These are phyloP conservation scores for Ganoderma boninense DNA, from an alignment of 1,284 basidiomycete genomes.

Conservation along the genomic window DNA sequence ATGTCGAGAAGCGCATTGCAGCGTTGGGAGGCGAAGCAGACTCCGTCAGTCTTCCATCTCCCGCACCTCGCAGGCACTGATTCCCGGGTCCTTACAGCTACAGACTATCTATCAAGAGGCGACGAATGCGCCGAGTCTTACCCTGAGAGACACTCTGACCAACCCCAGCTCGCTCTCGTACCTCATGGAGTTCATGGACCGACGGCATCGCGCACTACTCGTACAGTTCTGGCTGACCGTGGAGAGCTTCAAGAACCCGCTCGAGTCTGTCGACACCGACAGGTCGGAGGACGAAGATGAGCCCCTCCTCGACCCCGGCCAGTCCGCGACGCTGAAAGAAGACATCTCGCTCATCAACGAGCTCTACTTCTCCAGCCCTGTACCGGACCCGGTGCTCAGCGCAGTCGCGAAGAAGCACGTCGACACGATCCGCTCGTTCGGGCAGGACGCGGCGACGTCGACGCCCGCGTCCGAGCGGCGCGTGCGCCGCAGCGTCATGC, in stretches of 20 bases:
- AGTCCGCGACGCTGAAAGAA: constrained; percentile 74
- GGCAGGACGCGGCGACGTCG: constrained; percentile 54
- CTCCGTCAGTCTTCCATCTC: constrained; percentile 52
- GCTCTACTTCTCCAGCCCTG: constrained; percentile 79
- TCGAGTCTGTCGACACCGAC: constrained; percentile 83
- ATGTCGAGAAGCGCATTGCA: constrained; percentile 86
- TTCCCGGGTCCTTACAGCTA: constrained; percentile 26
- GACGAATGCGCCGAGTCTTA: constrained; percentile 39
- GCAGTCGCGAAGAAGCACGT: constrained; percentile 77
- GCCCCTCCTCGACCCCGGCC: constrained; percentile 64
- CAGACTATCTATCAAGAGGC: constrained; percentile 40
- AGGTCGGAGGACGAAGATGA: constrained; percentile 75
- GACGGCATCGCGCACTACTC: constrained; percentile 82
- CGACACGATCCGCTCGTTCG: constrained; percentile 75
- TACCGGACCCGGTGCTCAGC: constrained; percentile 65
- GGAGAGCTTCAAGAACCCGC: constrained; percentile 96
- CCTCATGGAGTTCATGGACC: constrained; percentile 98
- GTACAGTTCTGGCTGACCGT: constrained; percentile 98
- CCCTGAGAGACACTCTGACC: constrained; percentile 80
- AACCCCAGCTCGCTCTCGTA: constrained; percentile 93
- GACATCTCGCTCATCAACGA: constrained; percentile 90
- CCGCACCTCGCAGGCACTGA: not conserved
- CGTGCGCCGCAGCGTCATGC: constrained; percentile 81
- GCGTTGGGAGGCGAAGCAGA: constrained; percentile 78
- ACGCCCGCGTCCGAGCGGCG: constrained; percentile 61